Conservation (phyloP, 495 filamentous ascomycete genomes). For the Hypoxylon crocopeplum region DNA sequence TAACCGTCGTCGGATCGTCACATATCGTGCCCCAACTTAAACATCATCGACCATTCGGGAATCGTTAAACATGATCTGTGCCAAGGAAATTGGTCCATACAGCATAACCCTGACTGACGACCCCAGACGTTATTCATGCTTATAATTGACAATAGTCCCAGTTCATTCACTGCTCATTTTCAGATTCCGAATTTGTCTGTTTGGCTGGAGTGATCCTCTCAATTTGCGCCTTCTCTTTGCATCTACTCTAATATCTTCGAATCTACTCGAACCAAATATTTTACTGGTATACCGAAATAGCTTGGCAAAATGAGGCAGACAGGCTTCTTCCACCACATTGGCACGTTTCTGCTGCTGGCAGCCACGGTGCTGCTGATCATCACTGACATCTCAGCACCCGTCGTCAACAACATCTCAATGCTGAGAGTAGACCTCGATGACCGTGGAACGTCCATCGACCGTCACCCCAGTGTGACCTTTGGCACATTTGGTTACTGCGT, state of each 20-base stretch:
- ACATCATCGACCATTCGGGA: conserved; percentile 17
- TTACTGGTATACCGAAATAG: conserved; percentile 1
- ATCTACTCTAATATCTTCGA: background rate
- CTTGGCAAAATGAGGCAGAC: conserved; percentile 50
- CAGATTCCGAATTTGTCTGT: background rate
- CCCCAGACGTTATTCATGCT: conserved; percentile 1
- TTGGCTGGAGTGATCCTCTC: background rate
- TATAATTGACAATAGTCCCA: conserved; percentile 24
- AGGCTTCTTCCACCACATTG: conserved; percentile 63
- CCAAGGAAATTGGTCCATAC: conserved; percentile 22
- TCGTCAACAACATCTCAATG: conserved; percentile 58
- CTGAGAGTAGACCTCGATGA: conserved; percentile 56
- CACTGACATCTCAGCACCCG: conserved; percentile 64
- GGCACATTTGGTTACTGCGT: conserved; percentile 66
- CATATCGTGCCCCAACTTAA: conserved; percentile 10
- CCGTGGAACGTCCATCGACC: background rate
- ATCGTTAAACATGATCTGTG: conserved; percentile 13
- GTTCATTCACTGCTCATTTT: background rate
- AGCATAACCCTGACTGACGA: conserved; percentile 18
- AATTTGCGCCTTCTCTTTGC: conserved; percentile 3
- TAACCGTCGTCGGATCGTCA: conserved; percentile 25
- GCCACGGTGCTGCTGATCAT: conserved; percentile 62
- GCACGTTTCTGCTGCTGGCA: conserved; percentile 63
- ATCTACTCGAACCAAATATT: background rate
- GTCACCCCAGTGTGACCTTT: conserved; percentile 52